Evolutionary conservation across 371 early-diverging fungal genomes (phyloP), one percentile per base, ranked within the genome.

Genomic region (Lichtheimia hyalospora): DNA sequence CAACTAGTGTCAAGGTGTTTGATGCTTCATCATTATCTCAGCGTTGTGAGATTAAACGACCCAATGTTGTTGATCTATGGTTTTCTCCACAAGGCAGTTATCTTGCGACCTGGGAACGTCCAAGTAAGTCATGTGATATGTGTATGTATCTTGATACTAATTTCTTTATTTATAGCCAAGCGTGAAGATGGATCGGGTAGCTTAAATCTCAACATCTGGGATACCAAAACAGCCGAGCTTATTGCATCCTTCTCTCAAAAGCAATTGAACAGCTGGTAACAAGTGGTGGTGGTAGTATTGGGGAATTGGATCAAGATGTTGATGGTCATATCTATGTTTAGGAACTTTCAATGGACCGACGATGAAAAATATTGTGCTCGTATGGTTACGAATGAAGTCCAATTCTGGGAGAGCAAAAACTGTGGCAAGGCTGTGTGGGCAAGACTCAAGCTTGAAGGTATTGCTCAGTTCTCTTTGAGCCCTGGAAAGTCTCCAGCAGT

Each of bases 291-390:
- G n/a, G n/a, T n/a, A 59, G 10, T n/a, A 16, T 34, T 39, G 13
- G 46, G 2, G 18, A 42, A 27, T 16, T 25, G 18, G 3, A 57
- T 42, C 13, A 20, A 6, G 24, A 34, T 24, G 12, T 50, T 34
- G 7, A 58, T 39, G 25, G 13, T 5, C 25, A 2, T 34, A 27
- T 27, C n/a, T n/a, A n/a, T n/a, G 3, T 51, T 41, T 60, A 86
- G 92, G 88, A 90, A 93, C 58, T 84, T 93, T 68, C 93, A 96
- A 70, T 98, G 95, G 95, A 94, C 96, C 23, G 89, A 88, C 53
- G 94, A 94, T 63, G 98, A 98, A 77, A 62, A 85, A 41, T 90
- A 83, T 68, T 94, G 88, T 73, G 93, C 93, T 23, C 87, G 92
- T 58, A 85, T 94, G 79, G 92, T 93, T 12, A 78, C 91, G 6